phyloP scores from a whole-genome alignment of 768 basidiomycete genomes.

The Kwoniella heveanensis region DNA sequence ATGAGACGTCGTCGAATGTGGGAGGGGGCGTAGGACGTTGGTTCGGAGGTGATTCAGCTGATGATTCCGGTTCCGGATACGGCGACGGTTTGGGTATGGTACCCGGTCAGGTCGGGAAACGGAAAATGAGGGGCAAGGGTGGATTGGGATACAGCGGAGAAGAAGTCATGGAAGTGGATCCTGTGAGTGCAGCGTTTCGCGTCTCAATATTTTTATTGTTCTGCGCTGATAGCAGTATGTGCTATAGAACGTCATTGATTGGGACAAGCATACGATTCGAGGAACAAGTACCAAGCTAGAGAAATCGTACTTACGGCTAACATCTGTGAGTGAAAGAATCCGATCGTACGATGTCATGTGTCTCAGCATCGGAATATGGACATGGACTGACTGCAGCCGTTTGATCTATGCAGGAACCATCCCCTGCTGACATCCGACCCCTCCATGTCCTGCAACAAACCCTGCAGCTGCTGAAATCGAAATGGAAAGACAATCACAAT shows the following conservation, averaged over 20 bases:
- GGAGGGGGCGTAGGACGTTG: conserved; percentile 32
- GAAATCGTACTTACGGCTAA: conserved; percentile 93
- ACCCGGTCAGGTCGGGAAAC: conserved; percentile 40
- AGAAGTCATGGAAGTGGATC: conserved; percentile 54
- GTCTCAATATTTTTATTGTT: no score
- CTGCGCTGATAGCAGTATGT: background rate
- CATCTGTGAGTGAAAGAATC: conserved; percentile 64
- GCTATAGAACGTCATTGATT: conserved; percentile 85
- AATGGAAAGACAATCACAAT: conserved; percentile 75
- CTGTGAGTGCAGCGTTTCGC: conserved; percentile 44
- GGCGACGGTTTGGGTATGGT: conserved; percentile 33
- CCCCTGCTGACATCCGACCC: conserved; percentile 90
- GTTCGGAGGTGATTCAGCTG: conserved; percentile 34
- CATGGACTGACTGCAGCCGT: conserved; percentile 1
- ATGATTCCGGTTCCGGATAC: conserved; percentile 1
- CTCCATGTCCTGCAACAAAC: conserved; percentile 81
- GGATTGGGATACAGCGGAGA: conserved; percentile 48
- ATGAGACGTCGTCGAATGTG: conserved; percentile 62
- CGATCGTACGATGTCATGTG: no score
- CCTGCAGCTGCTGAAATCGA: conserved; percentile 77
- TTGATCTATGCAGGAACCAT: conserved; percentile 72
- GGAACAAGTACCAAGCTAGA: conserved; percentile 86
- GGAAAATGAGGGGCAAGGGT: conserved; percentile 44
- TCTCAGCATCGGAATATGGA: no score
- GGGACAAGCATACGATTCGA: conserved; percentile 94